phyloP scores from a whole-genome alignment of 371 early-diverging fungal species.

The Fennellomyces sp. region DNA sequence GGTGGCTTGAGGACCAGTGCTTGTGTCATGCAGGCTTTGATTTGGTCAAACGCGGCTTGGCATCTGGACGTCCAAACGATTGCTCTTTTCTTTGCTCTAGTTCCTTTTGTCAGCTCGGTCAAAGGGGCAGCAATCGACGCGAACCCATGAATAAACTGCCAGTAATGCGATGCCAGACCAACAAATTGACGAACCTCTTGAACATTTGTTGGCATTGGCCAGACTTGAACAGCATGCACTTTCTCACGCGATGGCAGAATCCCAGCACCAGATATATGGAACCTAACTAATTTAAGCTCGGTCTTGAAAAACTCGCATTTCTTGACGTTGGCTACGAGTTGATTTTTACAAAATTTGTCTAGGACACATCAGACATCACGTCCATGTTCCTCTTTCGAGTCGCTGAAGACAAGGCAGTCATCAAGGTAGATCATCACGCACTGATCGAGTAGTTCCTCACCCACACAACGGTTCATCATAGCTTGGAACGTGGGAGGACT shows the following conservation, averaged over 20 bases:
- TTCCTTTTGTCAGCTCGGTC: too few relatives aligned
- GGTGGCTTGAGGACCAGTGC: background rate
- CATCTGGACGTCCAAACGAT: too few relatives aligned
- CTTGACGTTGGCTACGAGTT: constrained; percentile 36
- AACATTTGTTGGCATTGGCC: constrained; percentile 39
- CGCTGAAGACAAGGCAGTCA: constrained; percentile 16
- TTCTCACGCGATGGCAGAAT: constrained; percentile 23
- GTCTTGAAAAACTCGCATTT: constrained; percentile 53
- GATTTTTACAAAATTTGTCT: constrained; percentile 22
- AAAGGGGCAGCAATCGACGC: too few relatives aligned
- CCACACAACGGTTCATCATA: constrained; percentile 11
- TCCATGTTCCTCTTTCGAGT: constrained; percentile 18
- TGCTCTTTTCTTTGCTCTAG: too few relatives aligned
- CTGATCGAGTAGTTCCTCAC: constrained; percentile 33
- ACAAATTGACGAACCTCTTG: constrained; percentile 35
- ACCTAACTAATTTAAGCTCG: constrained; percentile 47
- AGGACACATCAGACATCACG: constrained; percentile 31
- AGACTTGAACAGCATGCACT: constrained; percentile 28
- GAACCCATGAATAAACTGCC: constrained; percentile 25
- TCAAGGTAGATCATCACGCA: constrained; percentile 35
- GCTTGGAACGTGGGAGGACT: background rate
- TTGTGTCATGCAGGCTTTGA: too few relatives aligned
- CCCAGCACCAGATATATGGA: constrained; percentile 28
- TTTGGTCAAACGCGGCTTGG: too few relatives aligned
- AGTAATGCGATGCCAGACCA: constrained; percentile 32